Conservation (phyloP, 148 eudicot genomes). For the Chenopodium suecicum region DNA sequence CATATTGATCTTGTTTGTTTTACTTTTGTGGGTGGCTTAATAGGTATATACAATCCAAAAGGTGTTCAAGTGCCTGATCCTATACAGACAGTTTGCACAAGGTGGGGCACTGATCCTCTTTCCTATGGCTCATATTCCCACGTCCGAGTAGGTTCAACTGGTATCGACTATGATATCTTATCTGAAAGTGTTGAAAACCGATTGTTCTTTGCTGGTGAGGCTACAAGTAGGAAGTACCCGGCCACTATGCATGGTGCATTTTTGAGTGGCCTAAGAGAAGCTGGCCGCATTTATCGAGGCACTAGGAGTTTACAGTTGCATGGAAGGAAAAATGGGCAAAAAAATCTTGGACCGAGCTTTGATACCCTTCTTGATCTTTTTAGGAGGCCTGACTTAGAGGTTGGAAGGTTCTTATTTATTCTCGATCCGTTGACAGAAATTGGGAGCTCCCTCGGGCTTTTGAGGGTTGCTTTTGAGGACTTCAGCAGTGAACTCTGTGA, state of each 20-base stretch:
- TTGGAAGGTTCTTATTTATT: conserved; percentile 59
- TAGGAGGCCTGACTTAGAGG: conserved; percentile 65
- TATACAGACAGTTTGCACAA: conserved; percentile 75
- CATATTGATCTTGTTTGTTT: conserved; percentile 4
- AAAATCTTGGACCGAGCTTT: conserved; percentile 40
- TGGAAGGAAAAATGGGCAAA: conserved; percentile 42
- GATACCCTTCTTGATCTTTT: conserved; percentile 54
- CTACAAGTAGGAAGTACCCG: conserved; percentile 74
- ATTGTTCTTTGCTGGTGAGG: conserved; percentile 88
- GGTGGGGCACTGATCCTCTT: conserved; percentile 83
- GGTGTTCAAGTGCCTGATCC: conserved; percentile 84
- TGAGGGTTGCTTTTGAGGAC: conserved; percentile 51
- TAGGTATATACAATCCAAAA: conserved; percentile 82
- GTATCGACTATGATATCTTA: conserved; percentile 72
- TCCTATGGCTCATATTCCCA: conserved; percentile 92
- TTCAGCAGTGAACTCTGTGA: conserved; percentile 27
- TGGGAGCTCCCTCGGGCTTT: conserved; percentile 51
- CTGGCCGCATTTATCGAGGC: conserved; percentile 58
- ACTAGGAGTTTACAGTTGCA: conserved; percentile 38
- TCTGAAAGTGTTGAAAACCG: conserved; percentile 70
- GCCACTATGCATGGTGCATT: conserved; percentile 99
- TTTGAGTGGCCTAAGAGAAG: conserved; percentile 86
- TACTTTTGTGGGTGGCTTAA: conserved; percentile 11
- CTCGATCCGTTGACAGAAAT: conserved; percentile 58
- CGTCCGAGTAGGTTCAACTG: conserved; percentile 70